Evolutionary conservation across 805 yeast species (phyloP).

Genomic region (Zygosaccharomyces pseudorouxii): DNA sequence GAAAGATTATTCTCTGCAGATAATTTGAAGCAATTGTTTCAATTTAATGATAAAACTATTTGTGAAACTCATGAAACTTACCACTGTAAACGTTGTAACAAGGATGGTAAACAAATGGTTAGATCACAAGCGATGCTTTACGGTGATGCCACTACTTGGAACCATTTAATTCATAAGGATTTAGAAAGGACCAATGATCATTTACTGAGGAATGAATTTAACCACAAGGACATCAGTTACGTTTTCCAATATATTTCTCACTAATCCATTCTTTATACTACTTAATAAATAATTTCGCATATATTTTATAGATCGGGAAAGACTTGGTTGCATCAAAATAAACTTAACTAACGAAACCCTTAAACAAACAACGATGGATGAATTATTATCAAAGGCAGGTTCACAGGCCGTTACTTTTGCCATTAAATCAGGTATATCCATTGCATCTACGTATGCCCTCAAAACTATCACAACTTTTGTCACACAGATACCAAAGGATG

Average conservation of each 20-base stretch:
- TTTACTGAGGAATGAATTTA: conserved; percentile 67
- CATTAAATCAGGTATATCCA: conserved; percentile 65
- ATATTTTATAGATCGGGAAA: background rate
- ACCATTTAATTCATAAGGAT: conserved; percentile 67
- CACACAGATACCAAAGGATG: conserved; percentile 43
- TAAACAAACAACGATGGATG: conserved; percentile 35
- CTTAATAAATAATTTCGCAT: background rate
- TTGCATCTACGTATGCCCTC: conserved; percentile 71
- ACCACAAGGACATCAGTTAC: conserved; percentile 66
- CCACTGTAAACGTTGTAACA: conserved; percentile 74
- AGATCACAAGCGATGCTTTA: conserved; percentile 85
- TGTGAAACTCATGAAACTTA: conserved; percentile 94
- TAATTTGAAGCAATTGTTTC: conserved; percentile 68
- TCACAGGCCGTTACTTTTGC: conserved; percentile 79
- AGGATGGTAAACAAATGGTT: conserved; percentile 51
- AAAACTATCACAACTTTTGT: conserved; percentile 55
- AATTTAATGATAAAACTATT: conserved; percentile 56
- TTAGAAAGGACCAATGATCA: conserved; percentile 69
- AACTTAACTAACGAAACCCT: background rate
- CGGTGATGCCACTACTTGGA: conserved; percentile 98
- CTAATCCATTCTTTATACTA: conserved; percentile 12
- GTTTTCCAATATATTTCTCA: conserved; percentile 95
- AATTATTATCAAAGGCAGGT: conserved; percentile 51
- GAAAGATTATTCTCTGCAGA: conserved; percentile 87
- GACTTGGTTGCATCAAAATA: too few species aligned